Evolutionary conservation across 2,329 filamentous ascomycete species (phyloP), one percentile per base, ranked within the genome.

Genomic region (Graphilbum fragrans): DNA sequence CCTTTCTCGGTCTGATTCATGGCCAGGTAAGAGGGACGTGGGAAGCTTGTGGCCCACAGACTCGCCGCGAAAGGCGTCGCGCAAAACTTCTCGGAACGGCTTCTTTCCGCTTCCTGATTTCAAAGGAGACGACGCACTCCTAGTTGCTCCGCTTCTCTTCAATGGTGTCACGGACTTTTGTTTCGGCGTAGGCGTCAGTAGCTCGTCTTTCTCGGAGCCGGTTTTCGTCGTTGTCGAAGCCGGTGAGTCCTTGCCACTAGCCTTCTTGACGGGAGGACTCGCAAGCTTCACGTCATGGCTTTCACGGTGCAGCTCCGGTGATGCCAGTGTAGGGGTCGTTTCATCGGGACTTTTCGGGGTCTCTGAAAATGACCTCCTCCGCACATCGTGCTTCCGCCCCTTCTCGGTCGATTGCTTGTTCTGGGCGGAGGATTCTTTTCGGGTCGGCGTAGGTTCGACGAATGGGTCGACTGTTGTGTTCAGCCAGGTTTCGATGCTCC

Each of bases 401-500:
- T 58, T 55, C 42, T 65, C 57, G 8, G 53, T 45, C 21, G 60
- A 53, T 35, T 55, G 56, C 31, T 42, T 55, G 44, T 56, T 64
- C 12, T 56, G 51, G 19, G 55, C 43, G 43, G 47, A 37, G 3
- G 40, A 37, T 9, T 25, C 9, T 11, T 47, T 44, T 1, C 36
- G 42, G 1, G 38, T 10, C 16, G 41, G 38, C 16, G 49, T 37
- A 3, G 55, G 48, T 16, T 79, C 74, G 3, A 78, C 63, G 51
- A 78, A 78, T 4, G 76, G 74, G 49, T 80, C 77, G 14, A 77
- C 68, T 0, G 77, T 81, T 19, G 63, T 67, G 51, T 72, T 74
- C 21, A 81, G 60, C 77, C 77, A 81, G 19, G 69, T 77, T 53
- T 81, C 77, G 41, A 81, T 81, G 50, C 69, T 80, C 1, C 70